Evolutionary conservation across 2,329 filamentous ascomycete genomes (phyloP).

Genomic region (Biscogniauxia mediterranea): DNA sequence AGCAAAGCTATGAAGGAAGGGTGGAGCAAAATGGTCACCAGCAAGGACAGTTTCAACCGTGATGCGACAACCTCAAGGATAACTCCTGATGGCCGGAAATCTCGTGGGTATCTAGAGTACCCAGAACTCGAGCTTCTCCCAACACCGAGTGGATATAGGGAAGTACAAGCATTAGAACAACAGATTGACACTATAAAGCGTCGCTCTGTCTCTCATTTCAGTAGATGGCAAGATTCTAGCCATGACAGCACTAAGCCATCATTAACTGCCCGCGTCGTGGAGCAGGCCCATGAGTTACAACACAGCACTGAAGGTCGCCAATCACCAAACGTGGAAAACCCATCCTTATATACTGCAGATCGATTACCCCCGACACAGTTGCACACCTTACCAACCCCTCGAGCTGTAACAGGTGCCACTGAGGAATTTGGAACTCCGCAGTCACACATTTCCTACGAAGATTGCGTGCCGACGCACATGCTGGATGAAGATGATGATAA

Average conservation of each 20-base stretch:
- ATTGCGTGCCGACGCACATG: conserved; percentile 29
- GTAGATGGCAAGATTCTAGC: conserved; percentile 7
- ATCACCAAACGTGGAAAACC: conserved; percentile 7
- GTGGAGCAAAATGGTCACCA: conserved; percentile 23
- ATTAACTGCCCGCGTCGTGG: conserved; percentile 24
- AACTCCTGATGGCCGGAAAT: conserved; percentile 5
- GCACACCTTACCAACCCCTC: conserved; percentile 6
- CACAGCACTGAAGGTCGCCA: conserved; percentile 7
- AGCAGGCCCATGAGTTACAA: conserved; percentile 28
- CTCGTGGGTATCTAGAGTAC: conserved; percentile 30
- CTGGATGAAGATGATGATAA: conserved; percentile 22
- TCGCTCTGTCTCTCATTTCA: conserved; percentile 32
- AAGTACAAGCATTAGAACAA: conserved; percentile 32
- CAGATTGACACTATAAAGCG: conserved; percentile 34
- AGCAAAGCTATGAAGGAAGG: conserved; percentile 25
- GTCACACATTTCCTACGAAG: conserved; percentile 25
- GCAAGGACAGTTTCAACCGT: conserved; percentile 8
- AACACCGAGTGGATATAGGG: conserved; percentile 30
- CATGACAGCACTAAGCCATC: conserved; percentile 18
- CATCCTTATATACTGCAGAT: not conserved
- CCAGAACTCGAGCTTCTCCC: conserved; percentile 37
- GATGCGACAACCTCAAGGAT: conserved; percentile 4
- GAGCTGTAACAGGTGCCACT: conserved; percentile 13
- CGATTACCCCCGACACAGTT: conserved; percentile 11
- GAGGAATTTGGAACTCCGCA: conserved; percentile 14